Evolutionary conservation across 2,329 filamentous ascomycete species (phyloP), one percentile per base, ranked within the genome.

Genomic region (Colletotrichum melonis): DNA sequence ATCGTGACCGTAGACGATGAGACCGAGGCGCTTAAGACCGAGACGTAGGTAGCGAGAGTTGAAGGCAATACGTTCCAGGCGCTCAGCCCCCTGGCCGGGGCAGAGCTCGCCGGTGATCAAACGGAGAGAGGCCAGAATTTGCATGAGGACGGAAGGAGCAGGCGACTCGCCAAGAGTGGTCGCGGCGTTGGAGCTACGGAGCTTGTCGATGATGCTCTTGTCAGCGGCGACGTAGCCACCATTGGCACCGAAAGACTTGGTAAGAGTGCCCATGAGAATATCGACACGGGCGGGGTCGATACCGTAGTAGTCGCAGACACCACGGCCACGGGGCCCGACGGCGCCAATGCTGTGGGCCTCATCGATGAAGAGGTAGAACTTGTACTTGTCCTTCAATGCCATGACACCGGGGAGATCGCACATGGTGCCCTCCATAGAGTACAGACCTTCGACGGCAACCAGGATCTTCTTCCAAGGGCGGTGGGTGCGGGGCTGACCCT

Each of bases 391-490:
- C 90, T 98, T 98, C 76, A 99, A 88, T 63, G 88, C 90, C 72
- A 99, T 85, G 63, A 99, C 87, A 74, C 94, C 94, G 1, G 97
- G 97, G n/a, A 99, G 90, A 82, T 99, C 97, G 84, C 94, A 97
- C 94, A 99, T 97, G 76, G 95, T 98, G 62, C 97, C 97, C 86
- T 99, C 97, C 97, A 99, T 99, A 1, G 96, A 98, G 88, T 99
- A 99, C 24, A 99, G 89, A 78, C 97, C 97, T 83, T 99, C 97
- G 49, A 99, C 94, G 49, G 96, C 95, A 57, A 99, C 94, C 64
- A 99, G 84, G 74, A 99, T 98, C 91, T 98, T 99, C 89, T 97
- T 98, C 97, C 97, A 99, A 1, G 97, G 97, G 35, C 97, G 93
- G 83, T 99, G 97, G n/a, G 96, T 99, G 76, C 97, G 93, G 66